These are phyloP conservation scores for Mycena olivaceomarginata DNA, from an alignment of 768 basidiomycete genomes.

Conservation along the genomic window DNA sequence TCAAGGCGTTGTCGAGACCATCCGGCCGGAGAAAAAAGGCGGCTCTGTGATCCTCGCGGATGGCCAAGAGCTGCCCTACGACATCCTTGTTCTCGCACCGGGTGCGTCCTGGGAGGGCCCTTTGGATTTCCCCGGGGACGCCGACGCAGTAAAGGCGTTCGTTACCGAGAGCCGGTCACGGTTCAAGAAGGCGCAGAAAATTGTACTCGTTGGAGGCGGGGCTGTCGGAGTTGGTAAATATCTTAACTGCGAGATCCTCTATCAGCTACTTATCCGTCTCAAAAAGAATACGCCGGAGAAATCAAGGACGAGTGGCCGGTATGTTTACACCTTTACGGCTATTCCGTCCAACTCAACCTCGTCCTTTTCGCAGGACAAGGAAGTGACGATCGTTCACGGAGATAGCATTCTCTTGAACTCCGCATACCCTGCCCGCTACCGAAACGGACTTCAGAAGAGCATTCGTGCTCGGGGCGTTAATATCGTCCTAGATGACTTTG, in stretches of 20 bases:
- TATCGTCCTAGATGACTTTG: conserved; percentile 70
- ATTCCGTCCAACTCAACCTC: neutral
- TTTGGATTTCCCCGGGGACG: conserved; percentile 53
- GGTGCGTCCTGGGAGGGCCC: conserved; percentile 69
- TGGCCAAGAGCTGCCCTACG: conserved; percentile 67
- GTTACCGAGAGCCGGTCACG: conserved; percentile 39
- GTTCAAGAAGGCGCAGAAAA: conserved; percentile 58
- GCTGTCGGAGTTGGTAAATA: conserved; percentile 59
- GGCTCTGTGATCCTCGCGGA: conserved; percentile 66
- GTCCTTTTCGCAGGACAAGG: conserved; percentile 56
- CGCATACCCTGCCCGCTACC: conserved; percentile 72
- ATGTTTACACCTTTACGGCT: conserved; percentile 36
- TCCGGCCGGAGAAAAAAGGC: conserved; percentile 53
- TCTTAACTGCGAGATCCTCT: conserved; percentile 31
- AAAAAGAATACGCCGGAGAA: conserved; percentile 63
- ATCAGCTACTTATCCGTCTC: neutral
- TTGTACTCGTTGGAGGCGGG: conserved; percentile 65
- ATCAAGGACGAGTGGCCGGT: conserved; percentile 64
- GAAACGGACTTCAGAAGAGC: conserved; percentile 65
- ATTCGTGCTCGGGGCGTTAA: conserved; percentile 67
- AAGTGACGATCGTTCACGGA: conserved; percentile 78
- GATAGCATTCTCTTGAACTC: conserved; percentile 72
- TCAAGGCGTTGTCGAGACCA: conserved; percentile 53
- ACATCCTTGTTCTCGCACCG: conserved; percentile 74
- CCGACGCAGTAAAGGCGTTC: conserved; percentile 50